Evolutionary conservation across 2,329 filamentous ascomycete genomes (phyloP).

Genomic region (Dothiorella sarmentorum): DNA sequence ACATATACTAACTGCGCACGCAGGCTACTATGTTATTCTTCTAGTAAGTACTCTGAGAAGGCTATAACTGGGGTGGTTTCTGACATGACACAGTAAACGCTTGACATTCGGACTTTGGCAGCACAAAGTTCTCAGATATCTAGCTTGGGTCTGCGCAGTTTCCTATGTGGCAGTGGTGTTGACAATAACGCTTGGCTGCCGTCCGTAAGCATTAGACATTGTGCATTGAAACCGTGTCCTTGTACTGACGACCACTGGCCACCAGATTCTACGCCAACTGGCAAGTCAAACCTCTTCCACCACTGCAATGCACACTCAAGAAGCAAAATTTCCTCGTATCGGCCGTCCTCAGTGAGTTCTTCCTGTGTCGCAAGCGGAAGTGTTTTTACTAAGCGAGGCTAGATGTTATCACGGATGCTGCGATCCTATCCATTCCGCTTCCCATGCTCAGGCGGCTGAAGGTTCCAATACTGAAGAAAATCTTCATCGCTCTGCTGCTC

Average conservation of each 20-base stretch:
- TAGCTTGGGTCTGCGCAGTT: constrained; percentile 26
- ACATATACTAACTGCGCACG: not conserved
- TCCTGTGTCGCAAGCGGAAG: not conserved
- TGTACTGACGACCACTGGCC: not conserved
- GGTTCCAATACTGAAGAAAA: constrained; percentile 30
- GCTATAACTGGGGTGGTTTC: constrained; percentile 9
- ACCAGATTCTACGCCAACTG: constrained; percentile 26
- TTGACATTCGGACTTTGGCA: constrained; percentile 34
- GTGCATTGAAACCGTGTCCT: not conserved
- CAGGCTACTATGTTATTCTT: constrained; percentile 30
- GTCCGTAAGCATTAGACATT: constrained; percentile 21
- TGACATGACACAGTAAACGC: constrained; percentile 24
- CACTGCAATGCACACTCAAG: constrained; percentile 29
- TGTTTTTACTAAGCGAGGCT: not conserved
- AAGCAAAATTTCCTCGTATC: constrained; percentile 31
- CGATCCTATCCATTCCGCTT: constrained; percentile 33
- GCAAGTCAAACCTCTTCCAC: constrained; percentile 29
- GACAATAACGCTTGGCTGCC: constrained; percentile 31
- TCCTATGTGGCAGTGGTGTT: constrained; percentile 33
- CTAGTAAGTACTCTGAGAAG: constrained; percentile 16
- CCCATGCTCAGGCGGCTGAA: constrained; percentile 35
- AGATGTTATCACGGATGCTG: constrained; percentile 32
- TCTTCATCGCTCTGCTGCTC: constrained; percentile 33
- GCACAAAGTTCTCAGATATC: constrained; percentile 30
- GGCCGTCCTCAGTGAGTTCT: constrained; percentile 25